These are phyloP conservation scores for Teunomyces gatunensis DNA, from an alignment of 805 yeast species.

Conservation along the genomic window DNA sequence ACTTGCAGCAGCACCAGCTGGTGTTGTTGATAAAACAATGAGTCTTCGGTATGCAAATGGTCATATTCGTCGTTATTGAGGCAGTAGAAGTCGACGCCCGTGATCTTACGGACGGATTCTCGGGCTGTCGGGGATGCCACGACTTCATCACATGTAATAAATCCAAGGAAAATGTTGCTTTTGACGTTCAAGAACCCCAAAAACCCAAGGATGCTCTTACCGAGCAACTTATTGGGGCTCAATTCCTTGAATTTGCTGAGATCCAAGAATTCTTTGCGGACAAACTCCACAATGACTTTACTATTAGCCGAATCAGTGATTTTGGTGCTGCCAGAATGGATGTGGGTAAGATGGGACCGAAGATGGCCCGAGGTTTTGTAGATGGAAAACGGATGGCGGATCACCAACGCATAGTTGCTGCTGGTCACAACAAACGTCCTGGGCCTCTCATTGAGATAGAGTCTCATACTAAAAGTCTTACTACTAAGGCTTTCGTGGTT, in stretches of 20 bases:
- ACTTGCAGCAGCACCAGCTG: constrained; percentile 3
- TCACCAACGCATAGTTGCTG: constrained; percentile 55
- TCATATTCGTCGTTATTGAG: constrained; percentile 58
- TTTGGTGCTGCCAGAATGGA: not conserved
- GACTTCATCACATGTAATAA: constrained; percentile 52
- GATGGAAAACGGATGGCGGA: constrained; percentile 47
- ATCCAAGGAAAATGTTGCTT: constrained; percentile 53
- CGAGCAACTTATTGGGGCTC: constrained; percentile 26
- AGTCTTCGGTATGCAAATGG: constrained; percentile 14
- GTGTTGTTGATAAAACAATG: not conserved
- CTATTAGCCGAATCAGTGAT: constrained; percentile 25
- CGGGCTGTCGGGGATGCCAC: constrained; percentile 59
- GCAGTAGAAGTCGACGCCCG: constrained; percentile 65
- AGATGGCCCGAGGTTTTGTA: constrained; percentile 18
- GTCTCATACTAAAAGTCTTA: constrained; percentile 43
- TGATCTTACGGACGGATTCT: constrained; percentile 52
- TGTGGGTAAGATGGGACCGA: constrained; percentile 15
- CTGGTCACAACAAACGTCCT: constrained; percentile 68
- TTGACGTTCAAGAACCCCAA: constrained; percentile 60
- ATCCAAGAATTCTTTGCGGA: constrained; percentile 40
- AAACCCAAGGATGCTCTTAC: constrained; percentile 47
- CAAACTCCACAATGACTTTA: constrained; percentile 52
- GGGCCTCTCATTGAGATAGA: constrained; percentile 61
- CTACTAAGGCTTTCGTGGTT: not conserved
- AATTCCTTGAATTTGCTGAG: constrained; percentile 43